Base-by-base conservation (phyloP, 805 yeast genomes). In the Scheffersomyces coipomensis region DNA sequence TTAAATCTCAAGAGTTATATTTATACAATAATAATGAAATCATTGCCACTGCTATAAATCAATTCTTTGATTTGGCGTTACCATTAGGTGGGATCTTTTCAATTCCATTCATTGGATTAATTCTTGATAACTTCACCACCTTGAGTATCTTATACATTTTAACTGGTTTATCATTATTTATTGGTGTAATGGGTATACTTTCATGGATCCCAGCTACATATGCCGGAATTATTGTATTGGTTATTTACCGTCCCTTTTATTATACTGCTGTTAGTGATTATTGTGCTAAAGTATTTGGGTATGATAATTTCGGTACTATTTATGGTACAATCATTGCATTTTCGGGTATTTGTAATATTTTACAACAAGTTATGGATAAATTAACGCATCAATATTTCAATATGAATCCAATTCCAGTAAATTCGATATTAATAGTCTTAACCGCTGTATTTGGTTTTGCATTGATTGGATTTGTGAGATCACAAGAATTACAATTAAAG, bases 201-300 rank as follows among this genome's bases (percentile, higher is more conserved):
- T 69, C 83, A 45, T 67, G 66, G 66, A 31, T 67, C 10, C 73
- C 73, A 12, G 71, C 78, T 2, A 89, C 90, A 30, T 72, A 85
- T 51, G 32, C 76, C 1, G 96, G 95, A 2, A 85, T 90, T 31
- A 49, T 80, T 2, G 47, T 85, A 22, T 66, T 90, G 48, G 97
- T 88, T 9, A 69, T 86, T 1, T 89, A 86, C 62, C 75, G 98
- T 59, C 97, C 98, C 9, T 86, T 90, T 55, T 89, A 86, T 56
- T 91, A 90, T 62, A 90, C 98, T 1, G 87, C 95, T 1, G 88
- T 89, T 5, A 85, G 96, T 1, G 97, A 91, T 61, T 88, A 83
- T 59, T 78, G 89, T 53, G 95, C 96, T 21, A 90, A 90, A 58
- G 91, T 90, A 23, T 90, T 91, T 66, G 98, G 98, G 0, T 89